phyloP scores from a whole-genome alignment of 1,284 basidiomycete species.

The Pyrrhoderma noxium region DNA sequence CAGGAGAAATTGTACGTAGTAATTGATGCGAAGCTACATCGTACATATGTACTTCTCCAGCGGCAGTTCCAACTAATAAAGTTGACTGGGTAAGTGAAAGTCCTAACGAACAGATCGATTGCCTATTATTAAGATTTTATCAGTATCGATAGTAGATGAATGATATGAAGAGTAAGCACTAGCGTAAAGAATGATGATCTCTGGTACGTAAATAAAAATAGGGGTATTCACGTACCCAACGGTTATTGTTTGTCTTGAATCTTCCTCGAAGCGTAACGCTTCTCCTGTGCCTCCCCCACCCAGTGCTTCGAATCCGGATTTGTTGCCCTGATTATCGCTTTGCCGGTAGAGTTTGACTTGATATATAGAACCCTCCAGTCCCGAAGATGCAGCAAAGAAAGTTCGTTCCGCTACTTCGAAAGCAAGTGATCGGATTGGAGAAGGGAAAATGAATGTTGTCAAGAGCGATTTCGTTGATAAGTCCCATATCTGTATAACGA shows the following conservation, averaged over 20 bases:
- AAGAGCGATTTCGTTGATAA: constrained; percentile 67
- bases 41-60: constrained; percentile 76
- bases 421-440: constrained; percentile 58
- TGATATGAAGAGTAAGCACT: constrained; percentile 10
- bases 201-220: constrained; percentile 1
- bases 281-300: constrained; percentile 70
- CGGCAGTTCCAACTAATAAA: constrained; percentile 66
- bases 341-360: constrained; percentile 77
- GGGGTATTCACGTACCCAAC: constrained; percentile 41
- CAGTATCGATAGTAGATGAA: constrained; percentile 19
- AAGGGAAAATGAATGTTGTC: constrained; percentile 82
- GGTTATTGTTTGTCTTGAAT: constrained; percentile 49
- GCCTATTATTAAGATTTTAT: constrained; percentile 28
- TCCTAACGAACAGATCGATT: constrained; percentile 62
- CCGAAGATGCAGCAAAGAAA: constrained; percentile 72
- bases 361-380: constrained; percentile 39
- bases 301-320: constrained; percentile 55
- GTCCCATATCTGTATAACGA: constrained; percentile 64
- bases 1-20: constrained; percentile 67
- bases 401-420: constrained; percentile 83
- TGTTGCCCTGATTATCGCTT: constrained; percentile 39
- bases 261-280: constrained; percentile 54
- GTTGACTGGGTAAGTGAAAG: constrained; percentile 71
- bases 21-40: constrained; percentile 88
- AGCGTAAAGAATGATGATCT: neutral